Evolutionary conservation across 208 protist genomes (phyloP), one percentile per base, ranked within the genome.

Genomic region (Willaertia magna): DNA sequence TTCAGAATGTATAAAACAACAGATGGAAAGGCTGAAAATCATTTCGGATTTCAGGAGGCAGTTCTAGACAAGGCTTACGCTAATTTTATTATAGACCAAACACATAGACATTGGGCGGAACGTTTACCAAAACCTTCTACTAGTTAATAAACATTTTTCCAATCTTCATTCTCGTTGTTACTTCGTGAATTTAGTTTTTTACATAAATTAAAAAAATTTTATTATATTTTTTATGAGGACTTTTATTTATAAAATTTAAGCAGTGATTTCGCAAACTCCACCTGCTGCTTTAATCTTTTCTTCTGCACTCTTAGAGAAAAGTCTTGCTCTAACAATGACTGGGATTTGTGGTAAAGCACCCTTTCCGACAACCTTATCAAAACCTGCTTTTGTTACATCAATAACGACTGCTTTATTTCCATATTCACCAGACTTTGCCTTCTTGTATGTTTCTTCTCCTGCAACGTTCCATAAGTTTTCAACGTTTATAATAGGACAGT

Each of bases 241-340:
- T n/a, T n/a, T n/a, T n/a, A n/a, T n/a, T n/a, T n/a, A 67, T 34
- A 11, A 34, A 76, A 46, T 91, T 96, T 98, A 99, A 84, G 97
- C 97, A 90, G 95, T 96, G 51, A 99, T 92, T 61, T 99, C 93
- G 87, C 98, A 98, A 49, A 94, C 96, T 90, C 99, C 99, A 89
- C 98, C 98, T 86, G 93, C 97, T 90, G 94, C 97, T 88, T 98
- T 97, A 92, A 99, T 99, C 96, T 99, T 99, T 93, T 98, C 93
- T 94, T 99, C 98, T 67, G 99, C 99, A 42, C 94, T 87, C 89
- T 97, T 94, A 89, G 92, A 96, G 94, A 99, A 99, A 93, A 97
- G 99, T 90, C 98, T 96, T 76, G 99, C 98, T 93, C 98, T 98
- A 88, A 99, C 97, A 88, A 99, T 99, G 87, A 99, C 93, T 87